A percentile compares a stretch with the other conserved stretches of the same genome.
Evolutionary conservation across 768 basidiomycete species (phyloP).

Genomic region (Suillus occidentalis): DNA sequence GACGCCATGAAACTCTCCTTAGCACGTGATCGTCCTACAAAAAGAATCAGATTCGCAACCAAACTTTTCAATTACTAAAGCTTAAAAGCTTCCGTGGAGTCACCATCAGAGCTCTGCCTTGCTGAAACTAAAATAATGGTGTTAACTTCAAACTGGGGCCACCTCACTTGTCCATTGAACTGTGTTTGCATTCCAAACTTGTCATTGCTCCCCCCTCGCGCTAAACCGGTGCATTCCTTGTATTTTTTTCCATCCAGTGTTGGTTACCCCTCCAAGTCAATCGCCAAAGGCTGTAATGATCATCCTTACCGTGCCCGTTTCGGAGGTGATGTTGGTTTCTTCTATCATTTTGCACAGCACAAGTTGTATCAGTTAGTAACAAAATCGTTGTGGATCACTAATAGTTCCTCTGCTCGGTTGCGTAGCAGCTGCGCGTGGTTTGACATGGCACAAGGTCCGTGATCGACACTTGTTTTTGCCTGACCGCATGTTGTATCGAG

Average conservation of each 20-base stretch:
- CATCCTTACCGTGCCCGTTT: neutral
- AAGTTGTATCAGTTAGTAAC: neutral
- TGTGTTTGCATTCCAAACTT: neutral
- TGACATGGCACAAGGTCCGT: neutral
- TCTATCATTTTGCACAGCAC: neutral
- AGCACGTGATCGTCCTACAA: slow-evolving; percentile 11
- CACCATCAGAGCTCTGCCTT: neutral
- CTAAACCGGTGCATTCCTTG: neutral
- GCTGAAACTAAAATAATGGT: neutral
- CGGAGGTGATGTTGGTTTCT: neutral
- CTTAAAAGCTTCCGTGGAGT: too few species aligned
- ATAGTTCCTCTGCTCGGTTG: neutral
- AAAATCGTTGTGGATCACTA: neutral
- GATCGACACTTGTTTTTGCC: neutral
- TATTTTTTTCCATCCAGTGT: neutral
- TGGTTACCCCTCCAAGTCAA: neutral
- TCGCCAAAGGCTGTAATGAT: neutral
- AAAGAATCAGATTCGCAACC: too few species aligned
- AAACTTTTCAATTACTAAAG: too few species aligned
- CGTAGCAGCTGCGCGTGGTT: neutral
- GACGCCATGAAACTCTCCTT: slow-evolving; percentile 22
- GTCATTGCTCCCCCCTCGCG: neutral
- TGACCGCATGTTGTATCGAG: too few species aligned
- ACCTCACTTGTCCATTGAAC: neutral
- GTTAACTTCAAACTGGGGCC: neutral